Base-by-base conservation (phyloP, 768 basidiomycete species). In the Filobasidium wieringae region DNA sequence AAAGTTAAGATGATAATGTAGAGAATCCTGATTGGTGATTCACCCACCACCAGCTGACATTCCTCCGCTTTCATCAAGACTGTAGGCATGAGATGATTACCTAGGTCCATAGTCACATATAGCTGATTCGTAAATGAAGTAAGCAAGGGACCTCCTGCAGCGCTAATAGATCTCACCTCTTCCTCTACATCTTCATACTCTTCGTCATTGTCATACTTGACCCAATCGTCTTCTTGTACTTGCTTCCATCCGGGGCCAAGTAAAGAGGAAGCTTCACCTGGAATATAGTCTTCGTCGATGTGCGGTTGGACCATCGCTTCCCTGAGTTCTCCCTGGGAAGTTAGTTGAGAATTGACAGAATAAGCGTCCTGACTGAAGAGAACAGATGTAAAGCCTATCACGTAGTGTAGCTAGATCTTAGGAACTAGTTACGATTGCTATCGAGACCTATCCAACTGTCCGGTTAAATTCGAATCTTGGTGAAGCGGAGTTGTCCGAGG, bases 31-130 rank as follows among this genome's bases (percentile, higher is more conserved):
- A 37, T 3, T 27, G 5, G 9, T 5, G 24, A 17, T n/a, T 7
- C 11, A 53, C 57, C 29, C 40, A 45, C 57, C 5, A 52, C 51
- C n/a, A 58, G 51, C 39, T 58, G 57, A 41, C 51, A 58, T 26
- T 58, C 57, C 30, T 29, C 36, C n/a, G 50, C 30, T 30, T 29
- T 47, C 15, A 40, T 50, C 27, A 58, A 40, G 9, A 51, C 51
- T 22, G 51, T 27, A 11, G 57, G 57, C 26, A 40, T 36, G 8
- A 50, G 40, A 17, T 52, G 34, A n/a, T 50, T 40, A 12, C 57
- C 57, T 2, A 58, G 26, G 33, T 58, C 57, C 17, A 58, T 36
- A 2, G 50, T 53, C 4, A 58, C 41, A 30, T 58, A 58, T 4
- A 58, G 30, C 57, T 58, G 30, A 3, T 27, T 5, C 40, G 15